phyloP scores from a whole-genome alignment of 768 basidiomycete genomes.

The Naganishia randhawae region DNA sequence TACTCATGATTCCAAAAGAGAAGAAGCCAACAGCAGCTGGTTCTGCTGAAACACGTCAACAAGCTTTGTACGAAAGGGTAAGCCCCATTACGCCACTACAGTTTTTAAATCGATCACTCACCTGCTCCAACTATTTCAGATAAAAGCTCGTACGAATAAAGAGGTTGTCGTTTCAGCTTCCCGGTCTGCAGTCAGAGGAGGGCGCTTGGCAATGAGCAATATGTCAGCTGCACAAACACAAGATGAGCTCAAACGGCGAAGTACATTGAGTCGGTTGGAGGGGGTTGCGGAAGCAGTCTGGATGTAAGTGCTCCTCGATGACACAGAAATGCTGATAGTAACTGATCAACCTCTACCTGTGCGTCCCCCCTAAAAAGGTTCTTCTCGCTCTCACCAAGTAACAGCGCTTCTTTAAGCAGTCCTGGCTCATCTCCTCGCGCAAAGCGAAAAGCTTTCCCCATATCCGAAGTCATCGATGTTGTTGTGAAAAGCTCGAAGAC shows the following conservation, averaged over 20 bases:
- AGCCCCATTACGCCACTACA: conserved; percentile 12
- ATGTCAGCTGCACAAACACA: conserved; percentile 34
- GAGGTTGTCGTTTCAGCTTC: neutral
- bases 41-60: conserved; percentile 40
- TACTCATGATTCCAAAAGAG: conserved; percentile 29
- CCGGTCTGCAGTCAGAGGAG: neutral
- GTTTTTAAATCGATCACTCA: neutral
- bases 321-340: neutral
- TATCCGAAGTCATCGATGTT: conserved; percentile 48
- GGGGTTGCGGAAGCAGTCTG: conserved; percentile 50
- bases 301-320: conserved; percentile 41
- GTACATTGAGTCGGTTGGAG: conserved; percentile 48
- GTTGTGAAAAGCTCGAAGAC: conserved; percentile 51
- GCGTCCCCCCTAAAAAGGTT: conserved; percentile 5
- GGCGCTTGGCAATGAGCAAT: conserved; percentile 19
- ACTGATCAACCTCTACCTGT: neutral
- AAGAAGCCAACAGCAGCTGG: conserved; percentile 12
- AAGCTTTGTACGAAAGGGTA: conserved; percentile 48
- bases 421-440: conserved; percentile 23
- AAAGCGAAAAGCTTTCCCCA: conserved; percentile 45
- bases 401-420: neutral
- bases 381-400: conserved; percentile 26
- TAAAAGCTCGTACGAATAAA: conserved; percentile 43
- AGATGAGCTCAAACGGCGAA: conserved; percentile 48
- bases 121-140: conserved; percentile 27